Evolutionary conservation across 2,329 filamentous ascomycete species (phyloP).

Genomic region (Trichoderma asperellum): DNA sequence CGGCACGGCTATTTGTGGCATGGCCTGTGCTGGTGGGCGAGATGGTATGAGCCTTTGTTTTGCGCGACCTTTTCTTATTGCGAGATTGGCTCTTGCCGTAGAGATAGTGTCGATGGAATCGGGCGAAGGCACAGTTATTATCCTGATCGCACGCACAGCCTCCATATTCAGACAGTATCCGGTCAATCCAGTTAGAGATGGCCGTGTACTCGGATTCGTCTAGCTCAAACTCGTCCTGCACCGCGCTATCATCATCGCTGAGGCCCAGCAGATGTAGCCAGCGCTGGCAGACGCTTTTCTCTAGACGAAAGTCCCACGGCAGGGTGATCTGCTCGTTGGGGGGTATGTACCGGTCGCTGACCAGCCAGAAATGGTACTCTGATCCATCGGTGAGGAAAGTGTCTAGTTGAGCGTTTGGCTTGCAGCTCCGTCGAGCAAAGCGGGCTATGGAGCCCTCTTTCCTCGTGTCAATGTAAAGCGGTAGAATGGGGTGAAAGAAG

Average conservation of each 20-base stretch:
- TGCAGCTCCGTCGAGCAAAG: conserved; percentile 90
- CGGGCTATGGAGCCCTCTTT: conserved; percentile 83
- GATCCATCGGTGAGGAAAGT: conserved; percentile 78
- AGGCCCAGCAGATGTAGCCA: conserved; percentile 65
- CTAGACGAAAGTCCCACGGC: conserved; percentile 69
- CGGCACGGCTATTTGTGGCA: conserved; percentile 64
- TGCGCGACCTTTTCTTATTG: conserved; percentile 58
- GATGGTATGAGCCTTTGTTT: conserved; percentile 57
- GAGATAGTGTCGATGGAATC: conserved; percentile 64
- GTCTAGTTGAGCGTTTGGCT: conserved; percentile 84
- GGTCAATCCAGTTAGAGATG: conserved; percentile 67
- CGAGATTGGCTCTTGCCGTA: conserved; percentile 50
- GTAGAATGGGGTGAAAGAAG: conserved; percentile 85
- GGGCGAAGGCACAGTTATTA: conserved; percentile 64
- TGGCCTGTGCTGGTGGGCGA: conserved; percentile 67
- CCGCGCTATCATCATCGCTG: conserved; percentile 59
- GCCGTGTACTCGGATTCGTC: conserved; percentile 63
- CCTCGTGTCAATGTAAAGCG: conserved; percentile 90
- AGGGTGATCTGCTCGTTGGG: conserved; percentile 66
- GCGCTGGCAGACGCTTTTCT: conserved; percentile 56
- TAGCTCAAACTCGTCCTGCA: conserved; percentile 57
- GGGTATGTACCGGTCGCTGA: conserved; percentile 76
- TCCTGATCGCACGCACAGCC: conserved; percentile 75
- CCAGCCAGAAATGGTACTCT: conserved; percentile 91
- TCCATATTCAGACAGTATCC: conserved; percentile 75